phyloP scores from a whole-genome alignment of 441 rosid species.

The Gossypium davidsonii region DNA sequence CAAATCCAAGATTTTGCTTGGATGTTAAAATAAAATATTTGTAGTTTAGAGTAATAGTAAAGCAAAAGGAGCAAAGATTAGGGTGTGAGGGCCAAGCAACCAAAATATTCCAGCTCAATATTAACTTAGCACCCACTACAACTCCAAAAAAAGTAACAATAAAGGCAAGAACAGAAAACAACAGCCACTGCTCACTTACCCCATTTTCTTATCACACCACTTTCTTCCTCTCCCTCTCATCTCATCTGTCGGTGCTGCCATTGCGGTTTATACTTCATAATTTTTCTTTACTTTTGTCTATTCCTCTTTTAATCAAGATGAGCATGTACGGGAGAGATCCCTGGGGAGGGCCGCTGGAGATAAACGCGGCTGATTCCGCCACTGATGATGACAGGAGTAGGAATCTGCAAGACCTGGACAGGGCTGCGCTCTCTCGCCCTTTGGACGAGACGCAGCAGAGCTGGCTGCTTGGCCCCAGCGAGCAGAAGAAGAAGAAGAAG shows the following conservation, averaged over 20 bases:
- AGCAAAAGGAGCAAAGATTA: background rate
- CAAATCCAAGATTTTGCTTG: too few relatives aligned
- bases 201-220: background rate
- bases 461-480: slow-evolving; percentile 84
- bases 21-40: background rate
- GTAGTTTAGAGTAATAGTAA: background rate
- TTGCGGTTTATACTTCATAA: background rate
- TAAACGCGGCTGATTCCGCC: slow-evolving; percentile 86
- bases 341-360: slow-evolving; percentile 96
- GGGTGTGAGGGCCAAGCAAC: background rate
- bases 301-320: background rate
- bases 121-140: background rate
- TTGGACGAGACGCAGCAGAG: slow-evolving; percentile 94
- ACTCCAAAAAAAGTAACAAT: background rate
- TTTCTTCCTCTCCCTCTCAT: background rate
- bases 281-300: background rate
- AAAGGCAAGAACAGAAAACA: background rate
- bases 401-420: slow-evolving; percentile 70
- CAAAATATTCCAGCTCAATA: background rate
- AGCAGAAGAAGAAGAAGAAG: slow-evolving; percentile 87
- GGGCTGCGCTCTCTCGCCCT: slow-evolving; percentile 64
- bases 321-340: slow-evolving; percentile 96
- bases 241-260: background rate
- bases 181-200: background rate
- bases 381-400: slow-evolving; percentile 95